Base-by-base conservation (phyloP, 176 grass and related monocot species). In the Melocanna baccifera region DNA sequence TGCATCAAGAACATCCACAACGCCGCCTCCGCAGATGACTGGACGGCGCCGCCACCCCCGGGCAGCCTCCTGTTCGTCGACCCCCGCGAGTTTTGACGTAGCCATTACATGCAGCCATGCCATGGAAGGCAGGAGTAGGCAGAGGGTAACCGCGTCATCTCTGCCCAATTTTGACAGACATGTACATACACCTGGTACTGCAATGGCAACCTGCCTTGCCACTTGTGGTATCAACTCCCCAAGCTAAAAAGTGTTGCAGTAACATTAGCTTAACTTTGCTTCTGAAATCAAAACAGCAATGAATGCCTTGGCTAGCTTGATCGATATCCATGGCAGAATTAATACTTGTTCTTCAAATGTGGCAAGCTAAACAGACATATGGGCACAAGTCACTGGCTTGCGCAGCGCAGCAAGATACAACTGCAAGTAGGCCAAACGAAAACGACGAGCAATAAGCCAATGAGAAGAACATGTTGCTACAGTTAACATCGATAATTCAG, bases 81-180 rank as follows among this genome's bases (percentile, higher is more conserved):
- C 70, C 93, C 93, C 10, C 82, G 93, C 11, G 90, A 94, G 75
- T 92, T 94, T 53, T 90, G 75, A 90, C 3, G 77, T 66, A 16
- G n/a, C 78, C 71, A 47, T 18, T 11, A 18, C 39, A 29, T 12
- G 47, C 40, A 47, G 8, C 55, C 64, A 62, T 22, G 70, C 62
- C 45, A 62, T 42, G 45, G 39, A 71, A 51, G 72, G 39, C 58
- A 86, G 88, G 73, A 79, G 59, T 26, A 26, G 84, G 85, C 89
- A 80, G 89, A 76, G 52, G 55, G 26, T 71, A 71, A 69, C 43
- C 8, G 19, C 51, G 7, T 55, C 28, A 34, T 62, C 81, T 82
- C 78, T 82, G 90, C 78, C 81, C 45, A 86, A 51, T 91, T 88
- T 85, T 91, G 86, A 90, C 52, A 20, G 39, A 86, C 48, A 47